A percentile compares a stretch with the other conserved stretches of the same genome.
These are phyloP conservation scores for Eimeria maxima DNA, from an alignment of 169 alveolate species.

Conservation along the genomic window DNA sequence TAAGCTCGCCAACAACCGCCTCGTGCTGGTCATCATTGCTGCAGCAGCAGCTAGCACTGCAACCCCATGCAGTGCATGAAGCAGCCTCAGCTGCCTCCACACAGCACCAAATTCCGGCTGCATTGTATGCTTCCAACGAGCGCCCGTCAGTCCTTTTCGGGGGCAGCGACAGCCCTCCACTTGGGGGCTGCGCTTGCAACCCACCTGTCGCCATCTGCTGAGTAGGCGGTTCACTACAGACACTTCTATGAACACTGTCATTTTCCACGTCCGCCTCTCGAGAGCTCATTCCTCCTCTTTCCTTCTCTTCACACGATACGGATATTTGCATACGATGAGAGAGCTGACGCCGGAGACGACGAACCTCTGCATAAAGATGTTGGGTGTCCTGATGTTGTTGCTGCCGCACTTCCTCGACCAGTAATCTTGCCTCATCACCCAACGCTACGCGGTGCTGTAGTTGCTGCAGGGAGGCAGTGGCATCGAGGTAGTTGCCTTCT, in stretches of 20 bases:
- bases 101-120: constrained; percentile 56
- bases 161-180: constrained; percentile 30
- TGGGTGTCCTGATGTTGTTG: constrained; percentile 75
- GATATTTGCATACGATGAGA: not conserved
- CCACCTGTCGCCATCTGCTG: constrained; percentile 20
- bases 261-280: constrained; percentile 2
- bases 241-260: not conserved
- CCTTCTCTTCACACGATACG: constrained; percentile 24
- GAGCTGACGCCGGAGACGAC: constrained; percentile 71
- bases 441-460: constrained; percentile 70
- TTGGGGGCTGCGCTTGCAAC: not conserved
- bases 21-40: constrained; percentile 49
- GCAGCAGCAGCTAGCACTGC: constrained; percentile 76
- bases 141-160: not conserved
- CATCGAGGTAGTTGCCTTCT: constrained; percentile 73
- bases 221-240: constrained; percentile 15
- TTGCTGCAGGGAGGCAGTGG: constrained; percentile 49
- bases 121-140: not conserved
- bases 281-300: not conserved
- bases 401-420: constrained; percentile 71
- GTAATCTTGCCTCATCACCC: constrained; percentile 68
- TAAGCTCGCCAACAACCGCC: constrained; percentile 60
- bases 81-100: constrained; percentile 49
- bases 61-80: constrained; percentile 73
- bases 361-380: constrained; percentile 76